These are phyloP conservation scores for Penicillium janthinellum DNA, from an alignment of 2,329 filamentous ascomycete species.

Conservation along the genomic window DNA sequence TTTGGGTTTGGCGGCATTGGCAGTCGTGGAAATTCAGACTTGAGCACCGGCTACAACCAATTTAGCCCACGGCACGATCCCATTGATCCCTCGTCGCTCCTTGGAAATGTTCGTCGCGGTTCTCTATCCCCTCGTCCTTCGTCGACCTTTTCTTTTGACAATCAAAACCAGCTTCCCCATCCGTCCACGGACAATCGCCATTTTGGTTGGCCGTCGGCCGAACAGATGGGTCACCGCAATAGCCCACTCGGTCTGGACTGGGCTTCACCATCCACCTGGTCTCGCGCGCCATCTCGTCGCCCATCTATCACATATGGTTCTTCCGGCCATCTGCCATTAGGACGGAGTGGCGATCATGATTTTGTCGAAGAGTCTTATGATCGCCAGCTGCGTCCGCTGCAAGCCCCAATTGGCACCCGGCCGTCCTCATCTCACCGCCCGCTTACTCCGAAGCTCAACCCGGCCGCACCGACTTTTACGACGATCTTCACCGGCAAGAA, in stretches of 20 bases:
- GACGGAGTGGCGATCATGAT: slow-evolving; percentile 55
- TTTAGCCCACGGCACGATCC: slow-evolving; percentile 51
- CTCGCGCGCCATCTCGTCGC: slow-evolving; percentile 74
- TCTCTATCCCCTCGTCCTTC: slow-evolving; percentile 51
- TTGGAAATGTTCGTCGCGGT: slow-evolving; percentile 46
- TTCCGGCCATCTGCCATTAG: slow-evolving; percentile 62
- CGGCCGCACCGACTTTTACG: slow-evolving; percentile 85
- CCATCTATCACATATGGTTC: slow-evolving; percentile 79
- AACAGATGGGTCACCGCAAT: slow-evolving; percentile 56
- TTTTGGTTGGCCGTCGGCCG: slow-evolving; percentile 65
- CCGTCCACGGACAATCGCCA: slow-evolving; percentile 78
- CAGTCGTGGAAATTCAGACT: slow-evolving; percentile 36
- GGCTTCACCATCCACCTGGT: slow-evolving; percentile 64
- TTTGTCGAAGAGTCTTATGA: slow-evolving; percentile 52
- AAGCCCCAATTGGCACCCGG: slow-evolving; percentile 76
- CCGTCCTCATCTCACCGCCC: slow-evolving; percentile 62
- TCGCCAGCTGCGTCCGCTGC: slow-evolving; percentile 53
- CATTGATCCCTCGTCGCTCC: slow-evolving; percentile 48
- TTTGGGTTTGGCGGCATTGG: slow-evolving; percentile 39
- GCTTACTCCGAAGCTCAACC: slow-evolving; percentile 70
- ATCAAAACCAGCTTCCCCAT: slow-evolving; percentile 62
- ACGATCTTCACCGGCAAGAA: slow-evolving; percentile 62
- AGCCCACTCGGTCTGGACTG: slow-evolving; percentile 57
- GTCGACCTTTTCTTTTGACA: slow-evolving; percentile 59
- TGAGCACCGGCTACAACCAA: slow-evolving; percentile 48